A percentile compares a stretch with the other conserved stretches of the same genome.
Evolutionary conservation across 345 rosid genomes (phyloP).

Genomic region (Eutrema yunnanense): DNA sequence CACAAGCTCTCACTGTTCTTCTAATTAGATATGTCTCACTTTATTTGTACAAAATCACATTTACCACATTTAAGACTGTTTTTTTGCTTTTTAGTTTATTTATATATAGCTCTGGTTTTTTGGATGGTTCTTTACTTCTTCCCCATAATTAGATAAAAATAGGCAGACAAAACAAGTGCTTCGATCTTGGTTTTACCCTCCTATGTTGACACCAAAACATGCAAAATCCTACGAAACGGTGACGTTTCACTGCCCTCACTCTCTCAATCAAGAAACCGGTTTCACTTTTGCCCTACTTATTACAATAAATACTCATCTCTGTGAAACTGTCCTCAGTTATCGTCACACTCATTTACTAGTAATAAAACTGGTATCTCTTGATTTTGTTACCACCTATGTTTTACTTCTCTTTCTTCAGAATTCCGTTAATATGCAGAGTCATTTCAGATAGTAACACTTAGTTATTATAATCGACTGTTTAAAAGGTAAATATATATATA

Average conservation of each 20-base stretch:
- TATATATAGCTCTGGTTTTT: neutral
- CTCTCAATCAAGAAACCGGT: constrained; percentile 12
- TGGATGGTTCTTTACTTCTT: neutral
- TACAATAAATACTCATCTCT: constrained; percentile 15
- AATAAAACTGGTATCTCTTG: too few species aligned
- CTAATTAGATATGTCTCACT: constrained; percentile 18
- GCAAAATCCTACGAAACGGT: constrained; percentile 13
- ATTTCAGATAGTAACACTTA: too few species aligned
- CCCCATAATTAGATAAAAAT: constrained; percentile 24
- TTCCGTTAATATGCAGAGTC: neutral
- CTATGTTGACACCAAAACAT: constrained; percentile 24
- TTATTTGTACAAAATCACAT: constrained; percentile 26
- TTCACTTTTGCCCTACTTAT: constrained; percentile 17
- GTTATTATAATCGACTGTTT: too few species aligned
- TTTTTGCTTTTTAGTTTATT: neutral
- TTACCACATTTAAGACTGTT: constrained; percentile 11
- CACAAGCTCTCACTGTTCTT: constrained; percentile 17
- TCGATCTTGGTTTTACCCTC: constrained; percentile 21
- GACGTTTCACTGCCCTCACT: constrained; percentile 21
- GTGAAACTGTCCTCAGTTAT: neutral
- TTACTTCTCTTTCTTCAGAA: neutral
- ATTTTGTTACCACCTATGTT: too few species aligned
- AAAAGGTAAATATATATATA: neutral
- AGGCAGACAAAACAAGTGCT: constrained; percentile 31
- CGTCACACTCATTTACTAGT: neutral